Percentiles rank a stretch among this genome's conserved stretches.
Evolutionary conservation across 1,284 basidiomycete genomes (phyloP).

Genomic region (Tremellales sp.): DNA sequence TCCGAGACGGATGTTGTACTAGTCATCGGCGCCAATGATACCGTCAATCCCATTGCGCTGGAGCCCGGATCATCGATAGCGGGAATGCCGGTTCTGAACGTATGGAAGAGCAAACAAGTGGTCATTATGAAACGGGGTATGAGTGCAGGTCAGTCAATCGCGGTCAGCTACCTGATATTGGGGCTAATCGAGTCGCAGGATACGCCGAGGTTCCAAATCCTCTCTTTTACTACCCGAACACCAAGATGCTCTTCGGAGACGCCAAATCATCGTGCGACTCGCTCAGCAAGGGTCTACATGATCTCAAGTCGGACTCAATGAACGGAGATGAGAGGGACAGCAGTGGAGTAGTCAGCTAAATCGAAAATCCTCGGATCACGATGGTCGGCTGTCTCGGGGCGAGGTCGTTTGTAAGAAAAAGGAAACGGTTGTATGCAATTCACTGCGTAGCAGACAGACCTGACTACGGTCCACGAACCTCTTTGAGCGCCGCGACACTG

Average conservation of each 20-base stretch:
- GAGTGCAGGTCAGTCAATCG: slow-evolving; percentile 47
- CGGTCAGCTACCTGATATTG: too few species aligned
- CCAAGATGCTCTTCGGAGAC: slow-evolving; percentile 84
- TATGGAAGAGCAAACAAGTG: slow-evolving; percentile 85
- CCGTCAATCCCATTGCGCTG: slow-evolving; percentile 82
- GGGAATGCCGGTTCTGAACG: slow-evolving; percentile 81
- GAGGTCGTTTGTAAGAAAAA: too few species aligned
- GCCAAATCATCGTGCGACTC: slow-evolving; percentile 78
- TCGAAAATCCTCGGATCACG: too few species aligned
- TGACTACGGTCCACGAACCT: background rate
- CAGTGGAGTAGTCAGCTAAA: too few species aligned
- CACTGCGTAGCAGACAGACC: too few species aligned
- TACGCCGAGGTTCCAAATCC: slow-evolving; percentile 77
- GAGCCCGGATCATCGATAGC: slow-evolving; percentile 78
- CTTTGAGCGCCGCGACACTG: slow-evolving; percentile 3
- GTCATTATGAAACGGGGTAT: slow-evolving; percentile 85
- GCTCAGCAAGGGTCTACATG: slow-evolving; percentile 31
- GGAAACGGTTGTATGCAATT: too few species aligned
- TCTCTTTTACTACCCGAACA: slow-evolving; percentile 81
- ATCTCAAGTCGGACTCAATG: background rate
- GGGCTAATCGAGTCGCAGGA: slow-evolving; percentile 9
- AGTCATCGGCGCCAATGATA: slow-evolving; percentile 74
- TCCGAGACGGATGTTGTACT: slow-evolving; percentile 74
- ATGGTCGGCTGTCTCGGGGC: too few species aligned
- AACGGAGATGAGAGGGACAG: too few species aligned